These are phyloP conservation scores for Colletotrichum sp. DNA, from an alignment of 2,329 filamentous ascomycete genomes.

Conservation along the genomic window DNA sequence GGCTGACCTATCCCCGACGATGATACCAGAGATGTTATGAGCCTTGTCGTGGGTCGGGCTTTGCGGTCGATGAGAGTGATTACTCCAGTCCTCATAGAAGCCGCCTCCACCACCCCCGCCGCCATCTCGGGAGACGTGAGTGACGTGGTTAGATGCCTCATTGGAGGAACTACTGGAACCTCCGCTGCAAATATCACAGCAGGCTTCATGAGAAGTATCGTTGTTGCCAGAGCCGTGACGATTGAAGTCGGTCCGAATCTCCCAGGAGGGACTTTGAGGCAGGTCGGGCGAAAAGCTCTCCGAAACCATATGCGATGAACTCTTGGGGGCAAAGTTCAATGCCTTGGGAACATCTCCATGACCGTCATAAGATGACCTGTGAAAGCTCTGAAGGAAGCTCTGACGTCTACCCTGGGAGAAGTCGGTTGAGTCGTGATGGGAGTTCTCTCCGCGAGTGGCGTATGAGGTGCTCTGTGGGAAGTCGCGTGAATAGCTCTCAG, in stretches of 20 bases:
- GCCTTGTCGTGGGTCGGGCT: neutral
- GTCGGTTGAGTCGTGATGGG: neutral
- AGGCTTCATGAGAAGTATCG: neutral
- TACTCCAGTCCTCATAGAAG: neutral
- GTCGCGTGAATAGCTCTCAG: neutral
- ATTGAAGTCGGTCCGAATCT: neutral
- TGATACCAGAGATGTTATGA: neutral
- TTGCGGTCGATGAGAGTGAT: neutral
- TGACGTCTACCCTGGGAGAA: neutral
- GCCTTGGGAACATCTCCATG: neutral
- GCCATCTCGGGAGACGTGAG: neutral
- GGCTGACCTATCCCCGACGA: neutral
- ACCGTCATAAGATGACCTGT: neutral
- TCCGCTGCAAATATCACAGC: neutral
- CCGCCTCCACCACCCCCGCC: fast-evolving
- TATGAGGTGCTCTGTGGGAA: neutral
- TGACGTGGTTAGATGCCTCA: neutral
- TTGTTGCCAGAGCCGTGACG: neutral
- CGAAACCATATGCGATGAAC: neutral
- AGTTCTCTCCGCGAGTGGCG: neutral
- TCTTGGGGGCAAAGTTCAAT: neutral
- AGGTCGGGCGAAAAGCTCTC: neutral
- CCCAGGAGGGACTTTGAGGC: neutral
- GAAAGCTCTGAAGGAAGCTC: neutral
- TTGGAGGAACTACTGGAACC: neutral